A percentile compares a stretch with the other conserved stretches of the same genome.
These are phyloP conservation scores for Solanum pinnatisectum DNA, from an alignment of 257 asterid genomes.

Conservation along the genomic window DNA sequence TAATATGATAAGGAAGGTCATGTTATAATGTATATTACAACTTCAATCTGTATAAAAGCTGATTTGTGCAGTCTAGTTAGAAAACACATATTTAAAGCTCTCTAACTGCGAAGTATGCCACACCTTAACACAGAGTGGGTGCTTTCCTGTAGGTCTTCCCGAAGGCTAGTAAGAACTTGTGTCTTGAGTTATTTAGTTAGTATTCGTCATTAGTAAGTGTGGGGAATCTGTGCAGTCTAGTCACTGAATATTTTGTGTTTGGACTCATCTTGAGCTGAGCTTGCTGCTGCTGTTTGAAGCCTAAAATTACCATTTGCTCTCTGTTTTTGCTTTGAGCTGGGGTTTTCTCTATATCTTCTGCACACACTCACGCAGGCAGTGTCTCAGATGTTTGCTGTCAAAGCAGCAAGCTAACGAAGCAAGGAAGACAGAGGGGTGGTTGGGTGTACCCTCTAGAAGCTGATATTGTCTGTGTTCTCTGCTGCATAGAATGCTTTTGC, in stretches of 20 bases:
- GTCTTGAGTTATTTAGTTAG: not conserved
- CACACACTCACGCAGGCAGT: not conserved
- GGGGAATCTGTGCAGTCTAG: not conserved
- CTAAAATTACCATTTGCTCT: not conserved
- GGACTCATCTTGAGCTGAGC: not conserved
- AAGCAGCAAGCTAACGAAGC: not conserved
- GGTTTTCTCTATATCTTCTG: not conserved
- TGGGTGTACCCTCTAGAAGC: not conserved
- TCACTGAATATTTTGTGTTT: not conserved
- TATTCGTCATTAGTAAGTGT: not conserved
- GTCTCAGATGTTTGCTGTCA: not conserved
- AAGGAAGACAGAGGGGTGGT: not conserved
- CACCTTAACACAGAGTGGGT: not conserved
- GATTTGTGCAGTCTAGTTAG: not conserved
- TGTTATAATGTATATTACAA: not conserved
- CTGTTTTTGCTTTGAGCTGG: not conserved
- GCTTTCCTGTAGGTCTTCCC: not conserved
- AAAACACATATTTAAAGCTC: not conserved
- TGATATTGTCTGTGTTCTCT: not conserved
- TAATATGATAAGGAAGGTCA: not conserved
- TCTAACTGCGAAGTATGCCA: not conserved
- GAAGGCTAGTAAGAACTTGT: not conserved
- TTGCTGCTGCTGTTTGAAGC: not conserved
- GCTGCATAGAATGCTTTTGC: not conserved
- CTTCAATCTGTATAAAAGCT: not conserved